Evolutionary conservation across 177 flowering plant genomes (phyloP), one percentile per base, ranked within the genome.

Genomic region (Vitis hybrid): DNA sequence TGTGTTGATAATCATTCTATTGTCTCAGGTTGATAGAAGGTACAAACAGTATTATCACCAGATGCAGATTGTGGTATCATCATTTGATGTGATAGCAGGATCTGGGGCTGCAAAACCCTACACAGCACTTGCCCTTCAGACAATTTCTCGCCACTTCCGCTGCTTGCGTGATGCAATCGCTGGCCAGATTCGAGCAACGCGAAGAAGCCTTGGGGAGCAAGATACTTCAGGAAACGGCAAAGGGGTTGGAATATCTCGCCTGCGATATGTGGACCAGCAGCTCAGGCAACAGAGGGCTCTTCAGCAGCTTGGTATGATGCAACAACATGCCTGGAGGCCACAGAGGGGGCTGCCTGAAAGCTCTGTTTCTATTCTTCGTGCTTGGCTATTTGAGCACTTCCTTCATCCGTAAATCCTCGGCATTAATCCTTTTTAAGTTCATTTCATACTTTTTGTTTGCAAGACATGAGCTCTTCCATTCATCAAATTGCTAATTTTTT

Each of bases 361-460:
- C 76, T 90, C 98, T 49, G 98, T 94, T 71, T 83, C 94, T 4
- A 75, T 94, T 70, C 91, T 94, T 49, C 90, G 98, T 56, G 98
- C 98, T 75, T 94, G 98, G 98, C 84, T 94, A 64, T 94, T 94
- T 69, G 98, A 94, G 85, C 98, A 94, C 76, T 94, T 94, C 75
- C 97, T 94, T 75, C 98, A 94, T 73, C 98, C 98, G 98, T 94
- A 88, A 84, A 71, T 51, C 64, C 56, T 64, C 38, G 2, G 55
- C 60, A 50, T 3, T 11, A 12, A 20, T 24, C n/a, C n/a, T 33
- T 52, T 59, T 52, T 20, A 3, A 20, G 1, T 59, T 66, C 14
- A 11, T 49, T 58, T 11, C 18, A 1, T 51, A 10, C 28, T 12
- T 18, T 11, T 38, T 15, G n/a, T 14, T 67, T 51, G 20, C 4